These are phyloP conservation scores for Beta vulgaris DNA, from an alignment of 148 eudicot genomes.

Conservation along the genomic window DNA sequence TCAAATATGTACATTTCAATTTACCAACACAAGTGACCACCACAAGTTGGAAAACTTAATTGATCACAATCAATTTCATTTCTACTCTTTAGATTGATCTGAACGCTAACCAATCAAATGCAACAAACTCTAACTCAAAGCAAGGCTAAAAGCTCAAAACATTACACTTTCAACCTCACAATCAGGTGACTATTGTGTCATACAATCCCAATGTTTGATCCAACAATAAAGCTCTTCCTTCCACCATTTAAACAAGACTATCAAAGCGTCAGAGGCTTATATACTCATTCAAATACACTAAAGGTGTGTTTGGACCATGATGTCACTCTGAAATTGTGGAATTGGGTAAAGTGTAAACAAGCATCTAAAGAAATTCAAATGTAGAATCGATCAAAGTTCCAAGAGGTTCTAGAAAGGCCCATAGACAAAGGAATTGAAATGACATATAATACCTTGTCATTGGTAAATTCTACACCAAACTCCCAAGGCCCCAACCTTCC, in stretches of 20 bases:
- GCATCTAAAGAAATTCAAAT: too few relatives aligned
- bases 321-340: too few relatives aligned
- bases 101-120: background rate
- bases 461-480: too few relatives aligned
- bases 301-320: too few relatives aligned
- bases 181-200: background rate
- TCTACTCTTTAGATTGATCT: background rate
- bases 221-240: background rate
- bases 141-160: background rate
- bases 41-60: background rate
- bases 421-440: too few relatives aligned
- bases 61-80: background rate
- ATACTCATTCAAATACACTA: background rate
- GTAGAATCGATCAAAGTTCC: too few relatives aligned
- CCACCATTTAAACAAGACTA: background rate
- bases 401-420: too few relatives aligned
- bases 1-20: background rate
- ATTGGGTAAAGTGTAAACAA: too few relatives aligned
- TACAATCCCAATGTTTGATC: background rate
- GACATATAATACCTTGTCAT: too few relatives aligned
- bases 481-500: too few relatives aligned
- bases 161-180: background rate
- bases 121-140: background rate
- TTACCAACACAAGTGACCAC: background rate
- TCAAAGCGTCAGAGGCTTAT: background rate